These are phyloP conservation scores for Globisporangium orthogonon DNA, from an alignment of 352 stramenopile species.

Conservation along the genomic window DNA sequence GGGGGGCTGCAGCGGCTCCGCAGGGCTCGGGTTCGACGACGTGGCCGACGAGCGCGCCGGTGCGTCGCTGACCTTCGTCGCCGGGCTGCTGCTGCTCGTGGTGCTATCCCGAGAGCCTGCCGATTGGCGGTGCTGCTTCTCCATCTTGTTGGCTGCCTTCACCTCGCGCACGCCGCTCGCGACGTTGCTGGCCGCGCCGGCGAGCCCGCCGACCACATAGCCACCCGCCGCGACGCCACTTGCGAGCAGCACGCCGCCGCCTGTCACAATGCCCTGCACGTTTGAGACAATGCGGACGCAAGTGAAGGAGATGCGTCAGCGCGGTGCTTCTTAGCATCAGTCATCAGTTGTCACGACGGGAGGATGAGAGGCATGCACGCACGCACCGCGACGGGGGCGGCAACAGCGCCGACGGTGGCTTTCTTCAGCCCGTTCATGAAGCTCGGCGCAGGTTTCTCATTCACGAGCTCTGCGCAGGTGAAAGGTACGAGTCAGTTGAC, in stretches of 20 bases:
- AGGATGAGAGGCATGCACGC: neutral
- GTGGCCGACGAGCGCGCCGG: neutral
- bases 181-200: constrained; percentile 75
- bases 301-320: neutral
- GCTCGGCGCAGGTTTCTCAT: constrained; percentile 65
- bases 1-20: neutral
- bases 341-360: neutral
- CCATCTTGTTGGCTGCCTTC: constrained; percentile 69
- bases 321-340: neutral
- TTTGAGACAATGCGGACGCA: neutral
- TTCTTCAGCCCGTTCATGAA: constrained; percentile 87
- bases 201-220: constrained; percentile 78
- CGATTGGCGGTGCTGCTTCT: constrained; percentile 47
- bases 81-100: neutral
- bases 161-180: constrained; percentile 77
- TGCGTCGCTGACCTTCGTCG: neutral
- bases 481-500: too few species aligned
- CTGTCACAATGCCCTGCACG: constrained; percentile 61
- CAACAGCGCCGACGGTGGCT: constrained; percentile 74
- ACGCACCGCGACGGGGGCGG: constrained; percentile 72
- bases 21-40: neutral
- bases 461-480: constrained; percentile 18
- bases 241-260: constrained; percentile 63
- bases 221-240: constrained; percentile 71
- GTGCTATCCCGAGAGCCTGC: neutral